Percentiles rank a stretch among this genome's conserved stretches.
phyloP scores from a whole-genome alignment of 164 flowering plant species.

The Tetrastigma voinierianum region DNA sequence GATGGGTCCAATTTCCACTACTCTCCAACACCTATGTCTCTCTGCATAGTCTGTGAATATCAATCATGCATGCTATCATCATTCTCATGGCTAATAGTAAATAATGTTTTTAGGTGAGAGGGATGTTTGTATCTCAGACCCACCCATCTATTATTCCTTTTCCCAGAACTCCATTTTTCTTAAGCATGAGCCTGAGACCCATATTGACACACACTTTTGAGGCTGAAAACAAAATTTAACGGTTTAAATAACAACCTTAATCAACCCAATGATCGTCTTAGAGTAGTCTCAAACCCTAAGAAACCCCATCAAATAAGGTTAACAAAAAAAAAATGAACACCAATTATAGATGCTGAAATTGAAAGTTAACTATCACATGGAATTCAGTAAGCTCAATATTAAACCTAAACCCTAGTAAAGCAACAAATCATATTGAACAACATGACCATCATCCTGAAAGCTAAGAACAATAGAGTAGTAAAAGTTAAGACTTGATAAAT shows the following conservation, averaged over 20 bases:
- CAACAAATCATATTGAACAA: not conserved
- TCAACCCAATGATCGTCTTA: too few relatives aligned
- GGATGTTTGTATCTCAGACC: too few relatives aligned
- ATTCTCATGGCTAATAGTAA: not conserved
- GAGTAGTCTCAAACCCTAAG: too few relatives aligned
- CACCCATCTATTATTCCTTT: not conserved
- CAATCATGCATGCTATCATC: not conserved
- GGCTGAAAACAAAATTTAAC: too few relatives aligned
- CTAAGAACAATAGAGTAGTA: slow-evolving; percentile 3
- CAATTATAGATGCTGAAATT: too few relatives aligned
- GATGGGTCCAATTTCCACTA: not conserved
- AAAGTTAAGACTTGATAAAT: not conserved
- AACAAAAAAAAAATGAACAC: too few relatives aligned
- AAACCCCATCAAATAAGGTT: too few relatives aligned
- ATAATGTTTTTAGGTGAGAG: not conserved
- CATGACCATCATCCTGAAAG: not conserved
- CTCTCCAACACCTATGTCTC: not conserved
- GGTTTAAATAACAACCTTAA: too few relatives aligned
- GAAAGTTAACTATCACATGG: not conserved
- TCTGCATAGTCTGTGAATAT: not conserved
- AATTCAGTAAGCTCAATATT: not conserved
- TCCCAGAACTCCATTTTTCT: too few relatives aligned
- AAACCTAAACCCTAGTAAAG: not conserved
- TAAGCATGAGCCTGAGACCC: too few relatives aligned
- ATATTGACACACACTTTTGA: too few relatives aligned